Evolutionary conservation across 2,329 filamentous ascomycete species (phyloP).

Genomic region (Dothidotthia symphoricarpi): DNA sequence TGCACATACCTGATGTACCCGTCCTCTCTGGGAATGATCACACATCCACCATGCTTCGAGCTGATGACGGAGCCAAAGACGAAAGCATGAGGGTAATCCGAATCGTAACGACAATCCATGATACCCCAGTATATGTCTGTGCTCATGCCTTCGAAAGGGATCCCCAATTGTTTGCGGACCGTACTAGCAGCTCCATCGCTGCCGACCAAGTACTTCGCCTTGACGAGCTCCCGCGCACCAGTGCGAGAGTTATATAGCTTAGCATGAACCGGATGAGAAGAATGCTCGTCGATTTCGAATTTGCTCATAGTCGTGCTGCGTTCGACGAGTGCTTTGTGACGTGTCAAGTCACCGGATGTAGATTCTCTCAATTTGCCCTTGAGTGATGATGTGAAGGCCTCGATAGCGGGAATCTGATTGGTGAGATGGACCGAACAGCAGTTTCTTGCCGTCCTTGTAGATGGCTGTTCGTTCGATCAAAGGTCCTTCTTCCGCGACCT

Average conservation of each 20-base stretch:
- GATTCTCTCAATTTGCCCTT: slow-evolving; percentile 41
- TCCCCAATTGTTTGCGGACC: slow-evolving; percentile 28
- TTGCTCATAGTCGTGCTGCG: slow-evolving; percentile 13
- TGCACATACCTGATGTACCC: too few relatives aligned
- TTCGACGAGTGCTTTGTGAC: slow-evolving; percentile 37
- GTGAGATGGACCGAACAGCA: too few relatives aligned
- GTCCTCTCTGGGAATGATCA: too few relatives aligned
- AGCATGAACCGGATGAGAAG: too few relatives aligned
- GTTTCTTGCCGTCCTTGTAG: slow-evolving; percentile 32
- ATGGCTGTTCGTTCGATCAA: slow-evolving; percentile 31
- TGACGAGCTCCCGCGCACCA: slow-evolving; percentile 20
- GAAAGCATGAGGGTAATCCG: slow-evolving; percentile 20
- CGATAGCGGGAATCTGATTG: slow-evolving; percentile 40
- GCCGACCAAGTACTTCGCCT: slow-evolving; percentile 36
- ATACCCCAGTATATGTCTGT: slow-evolving; percentile 41
- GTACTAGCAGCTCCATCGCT: slow-evolving; percentile 34
- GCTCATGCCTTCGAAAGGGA: slow-evolving; percentile 31
- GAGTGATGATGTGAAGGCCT: slow-evolving; percentile 40
- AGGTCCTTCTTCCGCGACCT: slow-evolving; percentile 37
- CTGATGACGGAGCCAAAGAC: slow-evolving; percentile 9
- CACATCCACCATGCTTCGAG: too few relatives aligned
- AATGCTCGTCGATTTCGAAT: slow-evolving; percentile 7
- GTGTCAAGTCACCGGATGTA: slow-evolving; percentile 39
- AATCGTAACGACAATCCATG: slow-evolving; percentile 21
- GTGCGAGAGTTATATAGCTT: slow-evolving; percentile 24